A percentile compares a stretch with the other conserved stretches of the same genome.
These are phyloP conservation scores for Setaria viridis DNA, from an alignment of 202 grass and related monocot species.

Conservation along the genomic window DNA sequence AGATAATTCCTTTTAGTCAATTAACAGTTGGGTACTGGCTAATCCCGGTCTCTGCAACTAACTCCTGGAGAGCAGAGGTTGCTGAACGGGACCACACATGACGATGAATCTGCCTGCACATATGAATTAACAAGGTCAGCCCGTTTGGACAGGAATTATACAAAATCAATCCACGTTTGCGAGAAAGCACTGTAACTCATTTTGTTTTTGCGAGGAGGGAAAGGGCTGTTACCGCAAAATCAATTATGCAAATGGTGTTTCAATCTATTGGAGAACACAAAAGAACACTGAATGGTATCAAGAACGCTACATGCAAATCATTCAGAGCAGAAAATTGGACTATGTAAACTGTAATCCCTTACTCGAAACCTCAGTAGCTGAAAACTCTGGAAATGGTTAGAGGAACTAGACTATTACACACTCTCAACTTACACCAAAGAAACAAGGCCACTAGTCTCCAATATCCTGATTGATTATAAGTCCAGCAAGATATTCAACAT, in stretches of 20 bases:
- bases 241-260: slow-evolving; percentile 1
- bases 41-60: neutral
- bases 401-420: neutral
- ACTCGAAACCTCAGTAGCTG: neutral
- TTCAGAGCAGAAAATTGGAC: neutral
- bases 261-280: neutral
- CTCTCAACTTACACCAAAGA: neutral
- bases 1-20: slow-evolving; percentile 16
- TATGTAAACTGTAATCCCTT: neutral
- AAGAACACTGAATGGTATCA: neutral
- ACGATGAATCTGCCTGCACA: slow-evolving; percentile 27
- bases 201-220: neutral
- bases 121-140: slow-evolving; percentile 34
- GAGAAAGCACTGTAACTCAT: neutral
- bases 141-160: neutral
- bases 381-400: neutral
- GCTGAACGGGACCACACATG: neutral
- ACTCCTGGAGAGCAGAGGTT: neutral
- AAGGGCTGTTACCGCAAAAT: neutral
- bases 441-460: neutral
- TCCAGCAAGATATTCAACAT: neutral
- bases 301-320: neutral
- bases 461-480: neutral
- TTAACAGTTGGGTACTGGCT: neutral
- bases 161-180: neutral